Evolutionary conservation across 1,284 basidiomycete genomes (phyloP).

Genomic region (Wolfiporia cocos): DNA sequence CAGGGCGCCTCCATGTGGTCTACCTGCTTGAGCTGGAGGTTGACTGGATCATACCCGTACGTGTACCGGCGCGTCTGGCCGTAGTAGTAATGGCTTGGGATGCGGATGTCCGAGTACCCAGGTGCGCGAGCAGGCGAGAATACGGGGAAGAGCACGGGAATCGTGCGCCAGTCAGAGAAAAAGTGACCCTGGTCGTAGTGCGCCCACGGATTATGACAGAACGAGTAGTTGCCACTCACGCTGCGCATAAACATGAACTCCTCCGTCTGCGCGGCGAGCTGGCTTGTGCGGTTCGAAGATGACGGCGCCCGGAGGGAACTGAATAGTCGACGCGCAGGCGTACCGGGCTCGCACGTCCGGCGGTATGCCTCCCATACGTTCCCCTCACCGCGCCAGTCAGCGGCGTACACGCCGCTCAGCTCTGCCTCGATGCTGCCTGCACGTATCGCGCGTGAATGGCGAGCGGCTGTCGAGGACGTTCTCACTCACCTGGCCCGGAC

Average conservation of each 20-base stretch:
- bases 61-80: slow-evolving; percentile 78
- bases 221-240: slow-evolving; percentile 66
- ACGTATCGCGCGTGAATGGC: slow-evolving; percentile 9
- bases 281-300: slow-evolving; percentile 25
- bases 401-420: slow-evolving; percentile 62
- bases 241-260: slow-evolving; percentile 56
- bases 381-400: slow-evolving; percentile 81
- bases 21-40: slow-evolving; percentile 60
- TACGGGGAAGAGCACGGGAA: slow-evolving; percentile 81
- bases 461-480: neutral
- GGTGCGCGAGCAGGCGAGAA: slow-evolving; percentile 83
- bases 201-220: slow-evolving; percentile 77
- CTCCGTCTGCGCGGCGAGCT: slow-evolving; percentile 30
- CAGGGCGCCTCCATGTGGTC: slow-evolving; percentile 84
- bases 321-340: slow-evolving; percentile 77
- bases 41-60: slow-evolving; percentile 83
- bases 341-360: slow-evolving; percentile 79
- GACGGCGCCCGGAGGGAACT: slow-evolving; percentile 55
- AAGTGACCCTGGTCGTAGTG: slow-evolving; percentile 89
- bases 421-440: slow-evolving; percentile 55
- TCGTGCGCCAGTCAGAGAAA: slow-evolving; percentile 91
- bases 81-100: slow-evolving; percentile 94
- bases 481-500: slow-evolving; percentile 42
- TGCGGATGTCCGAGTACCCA: slow-evolving; percentile 85
- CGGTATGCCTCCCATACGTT: slow-evolving; percentile 91